Percentiles rank a stretch among this genome's conserved stretches.
phyloP scores from a whole-genome alignment of 306 rosid species.

The Sesbania bispinosa region DNA sequence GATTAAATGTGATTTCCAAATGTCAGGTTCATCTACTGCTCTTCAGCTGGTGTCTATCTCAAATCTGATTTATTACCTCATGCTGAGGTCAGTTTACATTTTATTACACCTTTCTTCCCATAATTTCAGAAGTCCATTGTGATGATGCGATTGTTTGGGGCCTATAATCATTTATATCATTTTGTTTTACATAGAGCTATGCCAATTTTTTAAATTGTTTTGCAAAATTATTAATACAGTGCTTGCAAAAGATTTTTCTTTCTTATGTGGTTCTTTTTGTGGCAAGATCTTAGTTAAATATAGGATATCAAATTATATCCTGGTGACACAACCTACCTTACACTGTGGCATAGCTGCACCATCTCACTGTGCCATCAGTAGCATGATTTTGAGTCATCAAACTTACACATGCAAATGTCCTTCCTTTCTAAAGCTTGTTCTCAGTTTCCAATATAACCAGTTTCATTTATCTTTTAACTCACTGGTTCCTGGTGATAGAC shows the following conservation, averaged over 20 bases:
- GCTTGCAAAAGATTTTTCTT: background rate
- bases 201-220: background rate
- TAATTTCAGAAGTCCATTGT: background rate
- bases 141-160: background rate
- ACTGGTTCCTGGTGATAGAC: slow-evolving; percentile 37
- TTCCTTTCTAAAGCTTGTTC: background rate
- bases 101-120: background rate
- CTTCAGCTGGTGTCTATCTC: slow-evolving; percentile 97
- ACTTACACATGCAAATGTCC: background rate
- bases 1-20: background rate
- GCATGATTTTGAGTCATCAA: no score
- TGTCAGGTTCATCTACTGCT: slow-evolving; percentile 95
- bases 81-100: slow-evolving; percentile 60
- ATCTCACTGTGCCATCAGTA: background rate
- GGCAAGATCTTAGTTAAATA: background rate
- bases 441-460: background rate
- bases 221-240: background rate
- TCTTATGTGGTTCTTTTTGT: background rate
- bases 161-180: background rate
- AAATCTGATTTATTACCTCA: slow-evolving; percentile 86
- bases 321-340: background rate
- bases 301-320: background rate
- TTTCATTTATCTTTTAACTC: background rate
- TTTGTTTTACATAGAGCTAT: background rate
- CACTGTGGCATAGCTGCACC: background rate